Conservation (phyloP, 2,329 filamentous ascomycete species). For the Thielaviopsis ethacetica region DNA sequence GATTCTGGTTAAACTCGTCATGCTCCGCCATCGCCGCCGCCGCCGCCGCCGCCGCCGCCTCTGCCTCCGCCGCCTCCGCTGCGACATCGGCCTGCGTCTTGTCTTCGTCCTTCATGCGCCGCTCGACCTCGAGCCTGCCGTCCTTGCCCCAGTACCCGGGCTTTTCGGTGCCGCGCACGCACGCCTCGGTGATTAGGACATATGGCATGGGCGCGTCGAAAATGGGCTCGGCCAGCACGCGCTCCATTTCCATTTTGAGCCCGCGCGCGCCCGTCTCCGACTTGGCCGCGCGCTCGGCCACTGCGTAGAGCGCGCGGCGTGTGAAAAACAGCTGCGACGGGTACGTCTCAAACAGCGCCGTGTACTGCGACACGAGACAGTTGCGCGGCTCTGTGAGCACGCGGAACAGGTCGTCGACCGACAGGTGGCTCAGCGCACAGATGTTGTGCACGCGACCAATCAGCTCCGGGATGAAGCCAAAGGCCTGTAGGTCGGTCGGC, state of each 20-base stretch:
- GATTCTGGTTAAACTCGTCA: constrained; percentile 23
- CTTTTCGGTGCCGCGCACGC: constrained; percentile 46
- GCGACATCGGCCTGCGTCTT: constrained; percentile 12
- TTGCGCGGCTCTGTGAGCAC: constrained; percentile 89
- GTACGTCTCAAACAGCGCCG: constrained; percentile 64
- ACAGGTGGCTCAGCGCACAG: constrained; percentile 66
- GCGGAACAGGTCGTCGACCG: constrained; percentile 51
- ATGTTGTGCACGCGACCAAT: constrained; percentile 89
- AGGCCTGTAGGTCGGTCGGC: constrained; percentile 62
- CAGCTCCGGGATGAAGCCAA: constrained; percentile 88
- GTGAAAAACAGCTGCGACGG: constrained; percentile 76
- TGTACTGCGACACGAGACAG: constrained; percentile 75
- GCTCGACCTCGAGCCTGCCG: constrained; percentile 51
- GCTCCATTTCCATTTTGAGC: constrained; percentile 66
- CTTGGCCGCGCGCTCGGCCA: constrained; percentile 50
- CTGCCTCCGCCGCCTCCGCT: constrained; percentile 4
- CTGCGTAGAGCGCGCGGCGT: constrained; percentile 58
- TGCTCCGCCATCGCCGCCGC: not conserved
- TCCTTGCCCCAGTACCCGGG: constrained; percentile 52
- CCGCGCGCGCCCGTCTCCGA: constrained; percentile 62
- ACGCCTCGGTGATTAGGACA: constrained; percentile 55
- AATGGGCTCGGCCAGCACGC: constrained; percentile 62
- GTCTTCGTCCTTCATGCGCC: constrained; percentile 49
- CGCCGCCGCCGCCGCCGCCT: too few relatives aligned
- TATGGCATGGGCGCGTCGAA: constrained; percentile 65